These are phyloP conservation scores for Aaosphaeria arxii DNA, from an alignment of 2,329 filamentous ascomycete species.

Conservation along the genomic window DNA sequence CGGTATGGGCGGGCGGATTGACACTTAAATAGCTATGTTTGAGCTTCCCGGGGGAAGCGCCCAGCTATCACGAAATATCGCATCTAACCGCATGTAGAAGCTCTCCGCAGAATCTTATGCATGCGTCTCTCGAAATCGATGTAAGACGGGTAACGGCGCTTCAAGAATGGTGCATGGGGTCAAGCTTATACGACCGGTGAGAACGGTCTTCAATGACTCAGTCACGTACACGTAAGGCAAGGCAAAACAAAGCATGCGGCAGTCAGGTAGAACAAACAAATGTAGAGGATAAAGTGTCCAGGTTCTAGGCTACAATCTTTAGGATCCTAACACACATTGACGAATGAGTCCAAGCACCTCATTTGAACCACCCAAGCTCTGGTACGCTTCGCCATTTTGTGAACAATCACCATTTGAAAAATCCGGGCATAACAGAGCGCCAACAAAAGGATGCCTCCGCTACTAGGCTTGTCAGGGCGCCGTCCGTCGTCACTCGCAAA, in stretches of 20 bases:
- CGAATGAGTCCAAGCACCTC: constrained; percentile 32
- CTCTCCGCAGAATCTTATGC: too few relatives aligned
- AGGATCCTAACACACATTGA: constrained; percentile 30
- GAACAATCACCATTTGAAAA: constrained; percentile 34
- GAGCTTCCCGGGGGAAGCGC: too few relatives aligned
- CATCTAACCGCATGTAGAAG: too few relatives aligned
- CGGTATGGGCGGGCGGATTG: too few relatives aligned
- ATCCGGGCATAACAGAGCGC: constrained; percentile 33
- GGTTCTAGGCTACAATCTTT: constrained; percentile 41
- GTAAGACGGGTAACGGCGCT: too few relatives aligned
- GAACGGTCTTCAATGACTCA: neutral
- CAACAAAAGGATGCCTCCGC: constrained; percentile 34
- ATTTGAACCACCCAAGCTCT: constrained; percentile 36
- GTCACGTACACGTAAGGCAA: neutral
- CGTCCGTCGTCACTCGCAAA: constrained; percentile 30
- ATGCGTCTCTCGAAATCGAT: too few relatives aligned
- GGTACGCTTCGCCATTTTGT: constrained; percentile 38
- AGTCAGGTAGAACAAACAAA: constrained; percentile 4
- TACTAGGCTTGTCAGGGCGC: constrained; percentile 36
- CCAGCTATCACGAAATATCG: too few relatives aligned
- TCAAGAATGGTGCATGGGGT: too few relatives aligned
- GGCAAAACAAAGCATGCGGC: too few relatives aligned
- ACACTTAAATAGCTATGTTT: too few relatives aligned
- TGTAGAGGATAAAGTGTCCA: constrained; percentile 30
- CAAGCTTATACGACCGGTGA: too few relatives aligned